Percentiles rank a stretch among this genome's conserved stretches.
These are phyloP conservation scores for Anethum foeniculum DNA, from an alignment of 140 eudicot genomes.

Conservation along the genomic window DNA sequence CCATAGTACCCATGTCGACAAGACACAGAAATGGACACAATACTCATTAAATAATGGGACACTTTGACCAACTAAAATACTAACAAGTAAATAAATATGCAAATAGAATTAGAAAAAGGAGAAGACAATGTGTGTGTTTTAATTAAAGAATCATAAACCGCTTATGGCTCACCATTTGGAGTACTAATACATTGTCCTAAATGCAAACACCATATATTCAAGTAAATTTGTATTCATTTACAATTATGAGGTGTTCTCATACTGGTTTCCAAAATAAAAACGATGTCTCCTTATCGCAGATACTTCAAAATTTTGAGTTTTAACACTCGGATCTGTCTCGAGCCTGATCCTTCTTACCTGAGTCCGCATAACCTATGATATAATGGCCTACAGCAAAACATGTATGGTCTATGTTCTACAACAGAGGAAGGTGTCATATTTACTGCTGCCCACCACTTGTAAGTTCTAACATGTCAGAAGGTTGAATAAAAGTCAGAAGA, in stretches of 20 bases:
- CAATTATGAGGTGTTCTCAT: background rate
- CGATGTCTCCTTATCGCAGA: background rate
- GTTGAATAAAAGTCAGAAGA: background rate
- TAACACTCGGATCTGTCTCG: background rate
- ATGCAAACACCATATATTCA: background rate
- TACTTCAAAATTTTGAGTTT: background rate
- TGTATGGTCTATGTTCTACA: background rate
- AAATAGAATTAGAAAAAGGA: too few relatives aligned
- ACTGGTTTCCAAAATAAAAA: background rate
- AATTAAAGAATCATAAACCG: background rate
- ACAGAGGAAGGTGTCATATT: background rate
- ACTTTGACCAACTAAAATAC: background rate
- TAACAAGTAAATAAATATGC: background rate
- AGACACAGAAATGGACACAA: background rate
- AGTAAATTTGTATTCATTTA: background rate
- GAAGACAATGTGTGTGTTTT: background rate
- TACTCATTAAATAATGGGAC: background rate
- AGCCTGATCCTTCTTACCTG: background rate
- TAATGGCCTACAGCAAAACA: background rate
- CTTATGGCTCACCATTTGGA: background rate
- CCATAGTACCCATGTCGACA: background rate
- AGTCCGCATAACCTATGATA: background rate
- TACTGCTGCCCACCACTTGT: background rate
- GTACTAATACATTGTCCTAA: background rate
- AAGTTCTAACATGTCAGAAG: background rate